Evolutionary conservation across 2,329 filamentous ascomycete species (phyloP), one percentile per base, ranked within the genome.

Genomic region (Microdochium paspali): DNA sequence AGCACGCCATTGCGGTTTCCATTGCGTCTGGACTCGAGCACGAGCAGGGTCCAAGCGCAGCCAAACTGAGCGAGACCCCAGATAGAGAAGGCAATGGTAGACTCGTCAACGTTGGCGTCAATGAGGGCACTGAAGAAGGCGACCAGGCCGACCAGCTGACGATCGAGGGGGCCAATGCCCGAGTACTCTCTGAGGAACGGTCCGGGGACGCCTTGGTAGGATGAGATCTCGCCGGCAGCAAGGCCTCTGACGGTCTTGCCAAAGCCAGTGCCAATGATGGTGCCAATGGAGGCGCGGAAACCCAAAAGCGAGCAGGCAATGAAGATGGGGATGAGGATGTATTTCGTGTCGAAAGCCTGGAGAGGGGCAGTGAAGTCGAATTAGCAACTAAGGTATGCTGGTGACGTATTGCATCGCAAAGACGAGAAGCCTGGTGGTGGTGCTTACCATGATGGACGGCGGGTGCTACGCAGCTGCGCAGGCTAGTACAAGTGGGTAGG

Each of bases 221-320:
- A 25, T 12, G 6, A 21, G 23, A 26, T 23, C 7, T 44, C n/a
- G 42, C 42, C 23, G 24, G 23, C 42, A 3, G 6, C 24, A 21
- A 44, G 23, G 23, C 3, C 23, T 18, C n/a, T 24, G 23, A 44
- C 20, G 42, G 13, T 24, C 6, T 23, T 7, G 23, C 42, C 42
- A 13, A 44, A 44, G 23, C 24, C 24, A 21, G 23, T 44, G 42
- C 42, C 42, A 13, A 21, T 10, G n/a, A 44, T 26, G 23, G 35
- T 40, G 35, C 15, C 13, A 20, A 69, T 31, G 1, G 54, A 65
- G 6, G 63, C 63, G 46, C 69, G 68, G 50, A 58, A 69, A 0
- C 64, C 65, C n/a, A 57, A 58, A 9, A 58, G 61, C 65, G 2
- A 55, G 53, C 7, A 51, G 42, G 42, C 42, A 18, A 26, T 21